These are phyloP conservation scores for Inosperma sp. DNA, from an alignment of 768 basidiomycete species.

Conservation along the genomic window DNA sequence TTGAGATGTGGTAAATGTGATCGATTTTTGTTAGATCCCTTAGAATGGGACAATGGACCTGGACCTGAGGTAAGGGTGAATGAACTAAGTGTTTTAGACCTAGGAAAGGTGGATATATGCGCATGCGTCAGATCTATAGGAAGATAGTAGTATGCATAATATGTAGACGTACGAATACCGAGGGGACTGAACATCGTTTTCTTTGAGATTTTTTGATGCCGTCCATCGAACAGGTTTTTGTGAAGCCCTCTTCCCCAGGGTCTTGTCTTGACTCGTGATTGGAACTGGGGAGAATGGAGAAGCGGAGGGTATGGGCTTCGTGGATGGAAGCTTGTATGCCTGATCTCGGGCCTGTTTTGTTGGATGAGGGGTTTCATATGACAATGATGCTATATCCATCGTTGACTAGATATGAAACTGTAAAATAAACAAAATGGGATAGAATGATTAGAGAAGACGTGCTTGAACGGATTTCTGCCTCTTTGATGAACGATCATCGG, in stretches of 20 bases:
- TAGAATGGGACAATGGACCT: background rate
- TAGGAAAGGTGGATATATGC: background rate
- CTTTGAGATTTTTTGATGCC: constrained; percentile 12
- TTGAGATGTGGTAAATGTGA: background rate
- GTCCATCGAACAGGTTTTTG: background rate
- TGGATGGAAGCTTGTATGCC: constrained; percentile 20
- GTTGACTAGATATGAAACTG: background rate
- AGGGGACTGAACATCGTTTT: constrained; percentile 4
- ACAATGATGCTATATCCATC: background rate
- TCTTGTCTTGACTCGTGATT: constrained; percentile 4
- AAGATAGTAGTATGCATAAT: background rate
- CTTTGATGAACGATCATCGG: background rate
- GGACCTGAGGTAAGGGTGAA: constrained; percentile 3
- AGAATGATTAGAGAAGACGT: background rate
- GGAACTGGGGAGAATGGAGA: constrained; percentile 17
- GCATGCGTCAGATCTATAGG: background rate
- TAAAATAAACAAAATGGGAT: background rate
- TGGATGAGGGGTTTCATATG: constrained; percentile 22
- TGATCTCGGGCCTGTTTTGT: constrained; percentile 16
- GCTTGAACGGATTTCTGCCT: constrained; percentile 2
- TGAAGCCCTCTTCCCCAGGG: constrained; percentile 4
- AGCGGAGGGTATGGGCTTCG: constrained; percentile 15
- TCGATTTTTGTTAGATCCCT: too few species aligned
- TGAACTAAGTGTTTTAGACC: background rate
- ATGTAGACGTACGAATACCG: background rate